phyloP scores from a whole-genome alignment of 2,329 filamentous ascomycete species.

The Orbilia javanica region DNA sequence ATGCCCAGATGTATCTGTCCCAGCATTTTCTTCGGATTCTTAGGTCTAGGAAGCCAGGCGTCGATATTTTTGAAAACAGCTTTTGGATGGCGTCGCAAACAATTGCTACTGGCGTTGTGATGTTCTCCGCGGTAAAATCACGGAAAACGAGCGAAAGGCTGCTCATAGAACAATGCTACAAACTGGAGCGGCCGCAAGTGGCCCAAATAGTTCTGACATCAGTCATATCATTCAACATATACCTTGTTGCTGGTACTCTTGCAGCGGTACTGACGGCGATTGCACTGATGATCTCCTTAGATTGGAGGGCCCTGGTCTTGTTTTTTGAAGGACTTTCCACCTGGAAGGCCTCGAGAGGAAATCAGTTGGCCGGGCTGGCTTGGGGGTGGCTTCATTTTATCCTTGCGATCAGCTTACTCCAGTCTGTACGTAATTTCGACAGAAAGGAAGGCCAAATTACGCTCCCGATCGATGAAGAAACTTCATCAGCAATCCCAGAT shows the following conservation, averaged over 20 bases:
- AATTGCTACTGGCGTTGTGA: constrained; percentile 28
- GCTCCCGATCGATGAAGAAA: constrained; percentile 36
- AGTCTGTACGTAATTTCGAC: constrained; percentile 29
- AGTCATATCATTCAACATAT: constrained; percentile 35
- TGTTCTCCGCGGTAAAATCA: constrained; percentile 18
- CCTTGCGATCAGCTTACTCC: constrained; percentile 22
- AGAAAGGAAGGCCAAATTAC: constrained; percentile 38
- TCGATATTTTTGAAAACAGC: constrained; percentile 28
- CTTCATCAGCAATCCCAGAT: neutral
- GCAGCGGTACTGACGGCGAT: constrained; percentile 13
- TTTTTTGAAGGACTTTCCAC: constrained; percentile 32
- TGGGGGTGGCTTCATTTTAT: constrained; percentile 40
- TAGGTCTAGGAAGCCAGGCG: constrained; percentile 22
- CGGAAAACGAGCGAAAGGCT: constrained; percentile 18
- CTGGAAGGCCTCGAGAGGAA: constrained; percentile 36
- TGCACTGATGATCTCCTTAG: constrained; percentile 24
- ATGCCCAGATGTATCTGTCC: constrained; percentile 53
- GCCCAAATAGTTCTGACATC: constrained; percentile 37
- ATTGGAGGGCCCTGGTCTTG: constrained; percentile 38
- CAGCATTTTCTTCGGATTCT: constrained; percentile 43
- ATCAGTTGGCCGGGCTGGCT: constrained; percentile 13
- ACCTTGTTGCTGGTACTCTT: constrained; percentile 18
- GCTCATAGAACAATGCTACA: constrained; percentile 35
- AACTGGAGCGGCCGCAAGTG: constrained; percentile 34
- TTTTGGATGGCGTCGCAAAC: constrained; percentile 57